Evolutionary conservation across 2,329 filamentous ascomycete species (phyloP), one percentile per base, ranked within the genome.

Genomic region (Colletotrichum magnum): DNA sequence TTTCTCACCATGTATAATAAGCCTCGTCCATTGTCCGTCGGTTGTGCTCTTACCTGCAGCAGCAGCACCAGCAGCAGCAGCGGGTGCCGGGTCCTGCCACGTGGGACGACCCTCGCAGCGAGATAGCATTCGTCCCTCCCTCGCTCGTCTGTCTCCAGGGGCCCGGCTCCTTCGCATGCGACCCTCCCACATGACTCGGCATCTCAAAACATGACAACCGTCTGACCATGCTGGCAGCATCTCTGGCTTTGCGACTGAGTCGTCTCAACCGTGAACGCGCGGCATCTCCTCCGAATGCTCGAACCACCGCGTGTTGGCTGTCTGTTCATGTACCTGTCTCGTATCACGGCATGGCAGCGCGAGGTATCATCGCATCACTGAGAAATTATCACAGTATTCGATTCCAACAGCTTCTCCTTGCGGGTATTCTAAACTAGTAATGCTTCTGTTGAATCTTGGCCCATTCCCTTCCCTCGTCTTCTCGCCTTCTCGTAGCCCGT

Each of bases 131-230:
- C 10, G 63, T 52, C 58, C 43, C 58, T 43, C 16, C 47, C 36
- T 32, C 53, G 9, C 21, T 24, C 24, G 41, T 9, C 7, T 24
- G 43, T 28, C 21, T 13, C 53, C 41, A 24, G 53, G 53, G 52
- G 26, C 43, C 53, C 39, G 53, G 36, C 15, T 53, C 54, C 39
- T 52, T 41, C 21, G 10, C 51, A 32, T 51, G 9, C 43, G 13
- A 36, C 28, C 32, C 28, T 43, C 58, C 41, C 12, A 26, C 65
- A 68, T 64, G 53, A 68, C 60, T 68, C 60, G 28, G 32, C 4
- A 3, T 32, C 16, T n/a, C 7, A 3, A 10, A 36, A 24, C 12
- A 18, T 39, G 39, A 48, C 47, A 26, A 54, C 26, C 9, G 10
- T 43, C 45, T 16, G 26, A 26, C 15, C 15, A 6, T 12, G 3